Base-by-base conservation (phyloP, 2,329 filamentous ascomycete species). In the Aspergillus udagawae region DNA sequence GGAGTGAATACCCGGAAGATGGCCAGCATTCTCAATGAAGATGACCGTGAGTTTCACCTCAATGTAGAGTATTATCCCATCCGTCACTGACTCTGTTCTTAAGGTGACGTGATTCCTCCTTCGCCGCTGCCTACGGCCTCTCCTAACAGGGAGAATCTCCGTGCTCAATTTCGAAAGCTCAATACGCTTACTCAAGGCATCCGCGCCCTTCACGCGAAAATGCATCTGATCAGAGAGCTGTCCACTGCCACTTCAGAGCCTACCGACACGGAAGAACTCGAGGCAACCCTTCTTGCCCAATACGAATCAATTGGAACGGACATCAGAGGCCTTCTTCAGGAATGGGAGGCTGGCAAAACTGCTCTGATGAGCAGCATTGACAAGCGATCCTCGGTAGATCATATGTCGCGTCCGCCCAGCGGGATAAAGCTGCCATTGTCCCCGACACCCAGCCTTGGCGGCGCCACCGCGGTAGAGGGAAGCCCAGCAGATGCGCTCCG, bases 231-330 rank as follows among this genome's bases (percentile, higher is more conserved):
- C 54, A 86, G 91, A 51, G 94, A 99, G 72, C 92, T 97, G 73
- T 95, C 92, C 0, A 91, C 90, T 68, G 85, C 85, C 59, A 86
- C 86, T 47, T 76, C 96, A 28, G 90, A 96, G 67, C 86, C 88
- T 65, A 86, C 89, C 41, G 85, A 77, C 60, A 72, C 80, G 4
- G 85, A 86, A 3, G 90, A 96, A 63, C 82, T 96, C 17, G 91
- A 90, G 0, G 83, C 87, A 0, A 87, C 86, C 60, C 81, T 97
- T 42, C 87, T 96, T 82, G 78, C 86, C 23, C 94, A 97, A 68
- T 99, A 97, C 73, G 94, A 99, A 56, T 93, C 92, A 4, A 95
- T 99, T 61, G 94, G 94, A 2, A 82, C 87, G 27, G 94, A 99
- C 68, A 81, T 99, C 48, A 88, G 88, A 70, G 84, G 87, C 47